Conservation (phyloP, 306 rosid genomes). For the Acacia confusa region DNA sequence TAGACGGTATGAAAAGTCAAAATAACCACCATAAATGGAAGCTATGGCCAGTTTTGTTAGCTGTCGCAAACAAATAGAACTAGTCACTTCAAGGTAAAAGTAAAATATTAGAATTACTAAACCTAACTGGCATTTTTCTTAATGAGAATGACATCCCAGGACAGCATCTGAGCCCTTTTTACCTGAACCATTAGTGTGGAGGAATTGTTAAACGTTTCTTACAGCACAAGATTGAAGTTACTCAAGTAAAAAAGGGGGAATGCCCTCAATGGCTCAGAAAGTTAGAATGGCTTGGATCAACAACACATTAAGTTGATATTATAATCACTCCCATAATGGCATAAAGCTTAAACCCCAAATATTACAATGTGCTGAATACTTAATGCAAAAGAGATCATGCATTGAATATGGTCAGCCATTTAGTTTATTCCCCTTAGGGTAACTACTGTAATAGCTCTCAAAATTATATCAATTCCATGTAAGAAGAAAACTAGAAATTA, state of each 20-base stretch:
- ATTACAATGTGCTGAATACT: background rate
- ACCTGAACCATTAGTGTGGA: slow-evolving; percentile 4
- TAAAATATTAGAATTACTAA: background rate
- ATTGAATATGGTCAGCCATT: background rate
- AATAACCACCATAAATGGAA: background rate
- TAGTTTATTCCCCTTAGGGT: background rate
- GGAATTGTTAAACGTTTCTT: background rate
- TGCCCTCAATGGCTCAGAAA: background rate
- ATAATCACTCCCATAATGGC: background rate
- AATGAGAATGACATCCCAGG: background rate
- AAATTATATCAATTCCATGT: background rate
- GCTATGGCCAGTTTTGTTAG: background rate
- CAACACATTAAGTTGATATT: background rate
- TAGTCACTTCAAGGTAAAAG: background rate
- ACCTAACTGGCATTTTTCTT: background rate
- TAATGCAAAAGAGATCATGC: background rate
- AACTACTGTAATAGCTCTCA: background rate
- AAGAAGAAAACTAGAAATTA: background rate
- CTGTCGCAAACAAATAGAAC: background rate
- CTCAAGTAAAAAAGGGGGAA: background rate
- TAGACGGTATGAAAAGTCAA: background rate
- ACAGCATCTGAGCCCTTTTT: background rate
- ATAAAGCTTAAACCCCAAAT: background rate
- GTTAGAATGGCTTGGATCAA: background rate
- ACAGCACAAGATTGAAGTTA: background rate